Evolutionary conservation across 2,329 filamentous ascomycete species (phyloP), one percentile per base, ranked within the genome.

Genomic region (Diaporthe ilicicola): DNA sequence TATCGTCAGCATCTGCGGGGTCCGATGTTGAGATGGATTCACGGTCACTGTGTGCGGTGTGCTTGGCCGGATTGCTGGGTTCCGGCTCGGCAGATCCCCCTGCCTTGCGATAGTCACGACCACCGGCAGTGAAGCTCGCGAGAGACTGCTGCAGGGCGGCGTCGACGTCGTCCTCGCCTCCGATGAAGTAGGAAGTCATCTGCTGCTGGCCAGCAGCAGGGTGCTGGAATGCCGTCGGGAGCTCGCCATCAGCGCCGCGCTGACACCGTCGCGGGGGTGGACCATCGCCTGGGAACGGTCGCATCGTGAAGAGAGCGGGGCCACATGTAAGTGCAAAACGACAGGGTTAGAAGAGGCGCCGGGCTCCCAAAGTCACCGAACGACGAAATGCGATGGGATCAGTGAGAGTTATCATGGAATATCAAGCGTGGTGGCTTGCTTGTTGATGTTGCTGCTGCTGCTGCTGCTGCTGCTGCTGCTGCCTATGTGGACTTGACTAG

Each of bases 131-230:
- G 54, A 79, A 73, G 71, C 77, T 74, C 39, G 73, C 27, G 44
- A 67, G 50, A 37, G 79, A 75, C 19, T 78, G 77, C 51, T 80
- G 77, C 64, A 81, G 75, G 55, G 82, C 80, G 22, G 81, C 79
- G 73, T 85, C 83, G 72, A 88, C 79, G 13, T 82, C 79, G 55
- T 84, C 82, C 77, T 88, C 87, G 74, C 87, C 84, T 74, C 84
- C 83, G 62, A 88, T 76, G 73, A 86, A 83, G 73, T 85, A 88
- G 67, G 84, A 86, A 12, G 62, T 67, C 84, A 88, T 87, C 59
- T 86, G 84, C 67, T 82, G 81, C 44, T 64, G 59, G 44, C 29
- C 29, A 73, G 75, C 79, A 55, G 78, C 75, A 67, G 75, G 76
- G 51, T 77, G 76, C 34, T 78, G 77, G 74, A 74, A 82, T 68